These are phyloP conservation scores for Tuber indicum DNA, from an alignment of 495 filamentous ascomycete genomes.

Conservation along the genomic window DNA sequence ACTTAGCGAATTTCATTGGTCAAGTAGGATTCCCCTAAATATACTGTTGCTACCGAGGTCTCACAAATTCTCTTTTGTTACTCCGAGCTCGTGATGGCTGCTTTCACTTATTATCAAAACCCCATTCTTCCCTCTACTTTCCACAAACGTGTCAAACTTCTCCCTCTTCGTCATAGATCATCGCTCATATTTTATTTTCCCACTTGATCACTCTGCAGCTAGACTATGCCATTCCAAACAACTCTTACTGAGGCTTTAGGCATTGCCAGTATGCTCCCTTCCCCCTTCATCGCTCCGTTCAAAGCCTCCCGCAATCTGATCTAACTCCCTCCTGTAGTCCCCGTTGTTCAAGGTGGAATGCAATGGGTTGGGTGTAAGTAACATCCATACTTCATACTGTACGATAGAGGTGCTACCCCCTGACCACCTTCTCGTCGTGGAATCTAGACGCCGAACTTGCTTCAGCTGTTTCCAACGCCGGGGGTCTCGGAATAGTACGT, in stretches of 20 bases:
- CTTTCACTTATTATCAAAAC: background rate
- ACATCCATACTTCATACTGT: background rate
- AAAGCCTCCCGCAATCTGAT: constrained; percentile 6
- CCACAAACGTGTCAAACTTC: background rate
- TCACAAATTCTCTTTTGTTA: background rate
- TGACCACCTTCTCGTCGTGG: constrained; percentile 52
- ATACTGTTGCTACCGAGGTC: background rate
- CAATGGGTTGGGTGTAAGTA: constrained; percentile 57
- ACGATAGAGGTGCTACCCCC: background rate
- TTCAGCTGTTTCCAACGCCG: constrained; percentile 88
- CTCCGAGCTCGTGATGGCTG: background rate
- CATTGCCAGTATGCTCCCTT: constrained; percentile 59
- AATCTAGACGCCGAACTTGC: constrained; percentile 70
- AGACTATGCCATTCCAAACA: constrained; percentile 94
- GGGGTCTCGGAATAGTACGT: constrained; percentile 75
- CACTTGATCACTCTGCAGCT: constrained; percentile 21
- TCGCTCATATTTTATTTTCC: background rate
- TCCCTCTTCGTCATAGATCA: background rate
- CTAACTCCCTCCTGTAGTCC: constrained; percentile 52
- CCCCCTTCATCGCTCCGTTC: background rate
- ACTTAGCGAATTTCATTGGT: too few species aligned
- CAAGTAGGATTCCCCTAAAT: too few species aligned
- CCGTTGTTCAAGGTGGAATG: constrained; percentile 97
- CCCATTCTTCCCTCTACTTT: background rate
- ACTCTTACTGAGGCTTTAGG: constrained; percentile 81